phyloP scores from a whole-genome alignment of 1,284 basidiomycete genomes.

The Ceratobasidium sp. region DNA sequence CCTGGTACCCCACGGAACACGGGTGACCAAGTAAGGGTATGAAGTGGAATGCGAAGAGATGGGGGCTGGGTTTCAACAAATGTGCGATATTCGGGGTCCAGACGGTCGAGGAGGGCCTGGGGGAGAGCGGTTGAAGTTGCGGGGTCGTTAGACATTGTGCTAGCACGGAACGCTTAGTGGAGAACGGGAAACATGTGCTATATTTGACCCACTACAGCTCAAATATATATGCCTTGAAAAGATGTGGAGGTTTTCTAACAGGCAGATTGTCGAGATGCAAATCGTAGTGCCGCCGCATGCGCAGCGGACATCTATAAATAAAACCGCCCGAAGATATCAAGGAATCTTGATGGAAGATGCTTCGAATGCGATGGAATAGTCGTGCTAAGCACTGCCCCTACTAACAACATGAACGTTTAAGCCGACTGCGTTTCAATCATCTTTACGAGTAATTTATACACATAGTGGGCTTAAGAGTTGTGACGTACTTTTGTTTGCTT shows the following conservation, averaged over 20 bases:
- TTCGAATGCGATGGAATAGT: neutral
- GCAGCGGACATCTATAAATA: neutral
- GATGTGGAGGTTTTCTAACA: neutral
- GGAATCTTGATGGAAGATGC: neutral
- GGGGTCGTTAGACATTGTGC: constrained; percentile 21
- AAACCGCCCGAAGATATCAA: neutral
- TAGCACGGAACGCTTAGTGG: no score
- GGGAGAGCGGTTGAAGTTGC: constrained; percentile 16
- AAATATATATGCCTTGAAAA: no score
- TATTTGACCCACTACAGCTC: no score
- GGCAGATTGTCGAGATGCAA: neutral
- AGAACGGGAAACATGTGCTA: no score
- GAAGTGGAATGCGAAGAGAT: neutral
- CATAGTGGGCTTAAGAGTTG: no score
- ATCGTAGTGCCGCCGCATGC: neutral
- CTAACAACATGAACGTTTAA: neutral
- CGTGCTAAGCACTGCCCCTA: neutral
- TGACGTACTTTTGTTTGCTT: no score
- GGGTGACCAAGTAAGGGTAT: constrained; percentile 8
- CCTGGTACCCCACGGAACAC: neutral
- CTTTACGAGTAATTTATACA: no score
- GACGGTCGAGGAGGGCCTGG: neutral
- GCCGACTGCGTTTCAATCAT: no score
- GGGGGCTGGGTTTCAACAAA: constrained; percentile 26
- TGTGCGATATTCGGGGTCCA: constrained; percentile 12